phyloP scores from a whole-genome alignment of 1,284 basidiomycete genomes.

The Athelia sp. region DNA sequence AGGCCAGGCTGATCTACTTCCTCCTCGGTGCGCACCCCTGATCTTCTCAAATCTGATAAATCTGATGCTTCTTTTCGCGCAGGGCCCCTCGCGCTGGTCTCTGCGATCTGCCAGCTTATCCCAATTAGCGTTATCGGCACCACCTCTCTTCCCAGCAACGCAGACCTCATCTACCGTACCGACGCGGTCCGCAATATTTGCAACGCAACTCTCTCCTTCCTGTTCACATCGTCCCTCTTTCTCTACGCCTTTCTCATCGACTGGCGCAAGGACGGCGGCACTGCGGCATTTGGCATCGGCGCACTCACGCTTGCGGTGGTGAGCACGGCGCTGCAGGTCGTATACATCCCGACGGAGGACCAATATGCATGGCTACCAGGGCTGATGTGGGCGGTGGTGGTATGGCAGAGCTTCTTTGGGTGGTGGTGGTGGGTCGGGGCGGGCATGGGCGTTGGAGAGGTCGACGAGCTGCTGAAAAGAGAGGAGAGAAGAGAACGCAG shows the following conservation, averaged over 20 bases:
- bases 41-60: no score
- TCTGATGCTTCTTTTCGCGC: conserved; percentile 7
- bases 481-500: conserved; percentile 55
- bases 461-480: conserved; percentile 53
- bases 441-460: conserved; percentile 65
- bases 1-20: conserved; percentile 83
- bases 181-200: conserved; percentile 89
- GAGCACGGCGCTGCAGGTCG: conserved; percentile 80
- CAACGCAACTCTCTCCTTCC: conserved; percentile 90
- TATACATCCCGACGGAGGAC: conserved; percentile 79
- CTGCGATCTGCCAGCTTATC: conserved; percentile 83
- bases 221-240: conserved; percentile 87
- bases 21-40: conserved; percentile 77
- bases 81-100: conserved; percentile 84
- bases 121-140: conserved; percentile 43
- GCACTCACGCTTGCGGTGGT: conserved; percentile 76
- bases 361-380: conserved; percentile 84
- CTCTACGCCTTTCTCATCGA: conserved; percentile 95
- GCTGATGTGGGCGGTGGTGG: conserved; percentile 80
- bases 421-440: conserved; percentile 99
- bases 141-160: conserved; percentile 8
- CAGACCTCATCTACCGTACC: conserved; percentile 54
- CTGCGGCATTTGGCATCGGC: conserved; percentile 87
- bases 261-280: conserved; percentile 95
- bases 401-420: conserved; percentile 89